Conservation (phyloP, 768 basidiomycete species). For the Kwoniella pini region DNA sequence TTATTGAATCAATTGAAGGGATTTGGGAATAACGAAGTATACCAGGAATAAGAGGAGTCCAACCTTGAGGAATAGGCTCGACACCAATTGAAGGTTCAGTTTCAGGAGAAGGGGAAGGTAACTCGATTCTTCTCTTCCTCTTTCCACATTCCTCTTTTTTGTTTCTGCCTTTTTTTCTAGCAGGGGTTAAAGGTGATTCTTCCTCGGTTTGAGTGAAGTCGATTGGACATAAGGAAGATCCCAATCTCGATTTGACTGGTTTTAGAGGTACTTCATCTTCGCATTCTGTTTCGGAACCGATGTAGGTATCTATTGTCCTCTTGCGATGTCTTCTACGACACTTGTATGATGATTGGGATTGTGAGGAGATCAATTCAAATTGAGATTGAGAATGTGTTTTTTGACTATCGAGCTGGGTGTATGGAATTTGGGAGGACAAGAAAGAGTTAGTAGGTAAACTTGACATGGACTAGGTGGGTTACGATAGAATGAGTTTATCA, state of each 20-base stretch:
- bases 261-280: neutral
- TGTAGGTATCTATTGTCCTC: neutral
- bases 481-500: no score
- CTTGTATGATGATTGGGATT: neutral
- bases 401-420: neutral
- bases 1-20: no score
- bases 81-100: no score
- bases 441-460: constrained; percentile 1
- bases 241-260: neutral
- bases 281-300: neutral
- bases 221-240: neutral
- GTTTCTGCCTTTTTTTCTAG: neutral
- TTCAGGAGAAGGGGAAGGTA: no score
- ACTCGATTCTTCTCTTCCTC: no score
- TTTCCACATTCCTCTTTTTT: no score
- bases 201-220: neutral
- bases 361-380: neutral
- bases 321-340: neutral
- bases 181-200: neutral
- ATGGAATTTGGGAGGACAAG: neutral
- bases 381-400: neutral
- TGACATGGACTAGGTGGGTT: no score
- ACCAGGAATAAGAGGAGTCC: no score
- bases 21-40: no score
- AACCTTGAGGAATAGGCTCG: no score